Base-by-base conservation (phyloP, 495 filamentous ascomycete species). In the Bacidia rubella region DNA sequence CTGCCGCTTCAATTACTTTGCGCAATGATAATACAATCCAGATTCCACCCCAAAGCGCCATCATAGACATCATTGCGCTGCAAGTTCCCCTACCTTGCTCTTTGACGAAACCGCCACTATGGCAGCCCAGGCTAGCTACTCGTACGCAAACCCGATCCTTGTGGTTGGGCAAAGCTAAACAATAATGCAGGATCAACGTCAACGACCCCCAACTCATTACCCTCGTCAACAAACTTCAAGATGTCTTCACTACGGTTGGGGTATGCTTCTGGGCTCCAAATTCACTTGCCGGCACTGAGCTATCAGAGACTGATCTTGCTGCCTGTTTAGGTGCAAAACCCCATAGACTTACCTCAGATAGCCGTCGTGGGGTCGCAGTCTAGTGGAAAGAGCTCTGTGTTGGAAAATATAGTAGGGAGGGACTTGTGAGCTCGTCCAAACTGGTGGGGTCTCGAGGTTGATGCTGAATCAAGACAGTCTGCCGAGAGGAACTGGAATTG, bases 311-410 rank as follows among this genome's bases (percentile, higher is more conserved):
- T 58, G 25, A 56, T 20, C 47, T 15, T 53, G 49, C 48, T 57
- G 26, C 23, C 48, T 45, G 35, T n/a, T 45, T 58, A 87, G 83
- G 83, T 87, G 45, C 84, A 95, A 76, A 99, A 99, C 69, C 93
- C 93, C 43, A 99, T 99, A 74, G 93, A 99, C 75, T 70, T 99
- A 54, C 93, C 93, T 23, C 93, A 99, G 74, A 99, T 99, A 69
- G 92, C 84, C 54, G 93, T 99, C 53, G 93, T 99, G 45, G 93
- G 93, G 60, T 96, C 90, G 65, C 93, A 99, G 74, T 97, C 93
- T 11, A 95, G 89, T 67, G 93, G 93, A 65, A 99, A 99, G 81
- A 96, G 90, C 74, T 97, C 92, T n/a, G 93, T 99, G 60, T 69
- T 99, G 62, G 93, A 99, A 71, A 99, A 99, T 63, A 99, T 99